Evolutionary conservation across 2,329 filamentous ascomycete species (phyloP), one percentile per base, ranked within the genome.

Genomic region (Stromatinia cepivora): DNA sequence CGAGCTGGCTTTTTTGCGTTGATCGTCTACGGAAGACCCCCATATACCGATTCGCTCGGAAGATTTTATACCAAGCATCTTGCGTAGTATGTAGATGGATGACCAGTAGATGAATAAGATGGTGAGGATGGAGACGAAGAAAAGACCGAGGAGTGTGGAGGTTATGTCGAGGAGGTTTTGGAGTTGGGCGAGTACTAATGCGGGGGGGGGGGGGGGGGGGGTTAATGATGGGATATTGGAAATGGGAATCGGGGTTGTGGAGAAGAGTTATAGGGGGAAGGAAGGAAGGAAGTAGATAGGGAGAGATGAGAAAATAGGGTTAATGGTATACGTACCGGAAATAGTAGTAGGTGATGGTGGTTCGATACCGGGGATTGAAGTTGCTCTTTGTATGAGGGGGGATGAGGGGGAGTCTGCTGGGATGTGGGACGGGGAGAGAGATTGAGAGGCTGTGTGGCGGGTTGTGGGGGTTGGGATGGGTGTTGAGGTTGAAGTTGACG

Each of bases 131-230:
- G 22, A 20, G 10, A 57, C 56, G 4, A 61, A 52, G 34, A 67
- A 67, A 3, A 42, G 31, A 6, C 54, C 65, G 4, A 67, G 42
- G 9, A 67, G 65, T 1, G 65, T 67, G 4, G 65, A 67, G n/a
- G 56, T 67, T 17, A 67, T 42, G n/a, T 67, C 65, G 42, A 67
- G 56, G 11, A 59, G 28, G n/a, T 67, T 52, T 61, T 67, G 65
- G 45, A 67, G 34, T 20, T 61, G 65, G n/a, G 48, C 8, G 34
- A 62, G 20, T 28, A 62, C 56, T 67, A 13, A 25, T 34, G 36
- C 4, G 42, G 28, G 1, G 8, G 11, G 22, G 8, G 13, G 25
- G 4, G 4, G 4, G 25, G 28, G 1, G 4, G 20, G 3, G 20
- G 4, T 25, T 56, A 34, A 20, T 13, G 20, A 7, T 50, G 48